Base-by-base conservation (phyloP, 2,329 filamentous ascomycete genomes). In the Leptoxyphium fumago region DNA sequence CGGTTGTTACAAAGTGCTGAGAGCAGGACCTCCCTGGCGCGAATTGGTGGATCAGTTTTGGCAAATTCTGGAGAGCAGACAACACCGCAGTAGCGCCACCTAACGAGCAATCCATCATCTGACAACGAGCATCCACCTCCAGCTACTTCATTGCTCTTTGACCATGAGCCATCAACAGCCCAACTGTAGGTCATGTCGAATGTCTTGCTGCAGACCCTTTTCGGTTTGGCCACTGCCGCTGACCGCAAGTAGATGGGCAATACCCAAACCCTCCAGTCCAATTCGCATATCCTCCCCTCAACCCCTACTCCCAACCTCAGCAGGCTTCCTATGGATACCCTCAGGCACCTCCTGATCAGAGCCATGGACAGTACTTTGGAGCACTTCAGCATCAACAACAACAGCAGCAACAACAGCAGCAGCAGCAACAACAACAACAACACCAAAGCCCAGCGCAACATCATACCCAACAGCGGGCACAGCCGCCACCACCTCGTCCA, bases 401-500 rank as follows among this genome's bases (percentile, higher is more conserved):
- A 32, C 38, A 44, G 39, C 43, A 40, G 34, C 41, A 43, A 42
- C 36, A 14, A 14, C 11, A 11, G 15, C 44, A 44, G 36, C 45
- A 41, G 18, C 40, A 38, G 32, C 40, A 46, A 17, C 38, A 40
- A 28, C 29, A 11, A 39, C 29, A 9, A 43, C 46, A 41, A 18
- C 46, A 28, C 40, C 46, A 36, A n/a, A 39, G 17, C 28, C 32
- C 41, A 18, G 11, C 14, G 30, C 28, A n/a, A 5, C 43, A 36
- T 28, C 40, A 49, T 5, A 39, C 40, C 41, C 48, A 38, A 17
- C 43, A 42, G 15, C 18, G 40, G 8, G 29, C 14, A 4, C 44
- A 30, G 29, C 47, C 45, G 9, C 44, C 44, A 38, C 50, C 46
- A 38, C 45, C 44, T 30, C 41, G 2, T 42, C 36, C 26, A 41